Conservation (phyloP, 768 basidiomycete genomes). For the Exidia glandulosa region DNA sequence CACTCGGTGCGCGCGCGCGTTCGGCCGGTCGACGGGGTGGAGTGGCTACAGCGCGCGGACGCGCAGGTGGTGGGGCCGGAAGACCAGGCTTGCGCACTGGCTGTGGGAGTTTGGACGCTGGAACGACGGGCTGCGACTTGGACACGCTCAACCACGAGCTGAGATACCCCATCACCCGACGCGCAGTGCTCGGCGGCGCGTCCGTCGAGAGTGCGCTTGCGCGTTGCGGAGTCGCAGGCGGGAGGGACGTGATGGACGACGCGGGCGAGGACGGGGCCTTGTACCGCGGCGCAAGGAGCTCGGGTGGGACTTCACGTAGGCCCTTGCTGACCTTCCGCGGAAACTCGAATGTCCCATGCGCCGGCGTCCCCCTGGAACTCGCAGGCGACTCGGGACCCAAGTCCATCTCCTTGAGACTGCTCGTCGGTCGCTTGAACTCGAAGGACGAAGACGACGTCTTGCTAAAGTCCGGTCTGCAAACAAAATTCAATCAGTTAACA, state of each 20-base stretch:
- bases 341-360: background rate
- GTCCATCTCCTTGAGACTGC: too few species aligned
- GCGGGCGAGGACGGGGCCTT: slow-evolving; percentile 44
- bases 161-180: slow-evolving; percentile 7
- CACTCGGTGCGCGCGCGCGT: background rate
- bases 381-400: slow-evolving; percentile 2
- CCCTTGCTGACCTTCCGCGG: background rate
- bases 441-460: slow-evolving; percentile 10
- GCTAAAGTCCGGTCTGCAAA: background rate
- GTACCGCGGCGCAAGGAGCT: slow-evolving; percentile 30
- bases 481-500: too few species aligned
- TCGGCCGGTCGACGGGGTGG: background rate
- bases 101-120: background rate
- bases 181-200: slow-evolving; percentile 4
- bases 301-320: background rate
- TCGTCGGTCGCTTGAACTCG: too few species aligned
- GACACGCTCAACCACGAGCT: slow-evolving; percentile 6
- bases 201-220: background rate
- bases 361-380: slow-evolving; percentile 2
- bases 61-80: background rate
- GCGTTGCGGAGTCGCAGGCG: background rate
- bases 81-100: background rate
- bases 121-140: background rate
- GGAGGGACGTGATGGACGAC: slow-evolving; percentile 8
- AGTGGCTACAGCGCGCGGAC: background rate